These are phyloP conservation scores for Nymphaea colorata DNA, from an alignment of 164 flowering plant genomes.

Conservation along the genomic window DNA sequence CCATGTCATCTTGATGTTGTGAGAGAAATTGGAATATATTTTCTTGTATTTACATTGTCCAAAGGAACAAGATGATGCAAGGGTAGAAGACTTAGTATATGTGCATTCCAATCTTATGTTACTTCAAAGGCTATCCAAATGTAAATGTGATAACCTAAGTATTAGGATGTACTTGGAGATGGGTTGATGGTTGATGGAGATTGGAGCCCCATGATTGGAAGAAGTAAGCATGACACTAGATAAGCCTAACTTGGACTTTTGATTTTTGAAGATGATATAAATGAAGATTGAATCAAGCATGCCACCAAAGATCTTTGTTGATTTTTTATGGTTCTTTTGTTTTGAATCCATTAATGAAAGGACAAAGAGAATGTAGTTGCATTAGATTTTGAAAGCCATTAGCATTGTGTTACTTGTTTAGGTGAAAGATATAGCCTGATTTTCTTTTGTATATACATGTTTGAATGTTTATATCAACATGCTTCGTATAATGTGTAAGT, in stretches of 20 bases:
- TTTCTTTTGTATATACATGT: too few relatives aligned
- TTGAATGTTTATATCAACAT: too few relatives aligned
- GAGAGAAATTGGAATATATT: not conserved
- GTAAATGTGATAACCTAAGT: not conserved
- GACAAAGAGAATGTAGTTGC: too few relatives aligned
- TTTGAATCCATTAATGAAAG: too few relatives aligned
- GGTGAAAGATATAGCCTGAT: too few relatives aligned
- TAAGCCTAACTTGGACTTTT: not conserved
- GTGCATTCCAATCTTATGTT: not conserved
- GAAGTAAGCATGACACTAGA: not conserved
- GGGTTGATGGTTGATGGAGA: not conserved
- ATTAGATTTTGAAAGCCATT: too few relatives aligned
- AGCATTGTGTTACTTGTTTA: too few relatives aligned
- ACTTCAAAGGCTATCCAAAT: not conserved
- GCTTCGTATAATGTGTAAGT: too few relatives aligned
- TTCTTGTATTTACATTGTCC: not conserved
- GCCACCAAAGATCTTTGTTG: too few relatives aligned
- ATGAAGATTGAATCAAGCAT: too few relatives aligned
- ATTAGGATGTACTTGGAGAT: not conserved
- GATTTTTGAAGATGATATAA: not conserved
- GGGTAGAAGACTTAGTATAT: not conserved
- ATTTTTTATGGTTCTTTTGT: too few relatives aligned
- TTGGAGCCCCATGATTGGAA: not conserved
- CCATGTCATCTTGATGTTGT: not conserved
- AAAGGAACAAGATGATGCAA: not conserved